These are phyloP conservation scores for Cryoendolithus antarcticus DNA, from an alignment of 2,329 filamentous ascomycete genomes.

Conservation along the genomic window DNA sequence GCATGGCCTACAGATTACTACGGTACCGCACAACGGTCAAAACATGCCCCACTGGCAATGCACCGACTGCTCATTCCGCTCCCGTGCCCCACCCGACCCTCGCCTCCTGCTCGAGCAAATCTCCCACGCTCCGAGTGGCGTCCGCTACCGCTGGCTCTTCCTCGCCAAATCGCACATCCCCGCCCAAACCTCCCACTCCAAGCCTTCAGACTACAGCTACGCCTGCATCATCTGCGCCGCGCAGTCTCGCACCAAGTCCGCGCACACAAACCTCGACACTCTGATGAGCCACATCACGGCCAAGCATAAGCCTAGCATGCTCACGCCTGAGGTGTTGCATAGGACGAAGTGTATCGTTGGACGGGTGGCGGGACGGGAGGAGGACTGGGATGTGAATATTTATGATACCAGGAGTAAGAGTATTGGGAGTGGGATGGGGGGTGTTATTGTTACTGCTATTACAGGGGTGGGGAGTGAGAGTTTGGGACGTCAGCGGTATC, in stretches of 20 bases:
- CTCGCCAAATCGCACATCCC: conserved; percentile 8
- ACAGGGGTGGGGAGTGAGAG: no score
- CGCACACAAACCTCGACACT: conserved; percentile 22
- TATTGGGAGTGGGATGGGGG: neutral
- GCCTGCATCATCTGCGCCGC: conserved; percentile 12
- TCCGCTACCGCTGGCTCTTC: conserved; percentile 11
- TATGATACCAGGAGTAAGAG: conserved; percentile 7
- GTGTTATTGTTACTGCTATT: neutral
- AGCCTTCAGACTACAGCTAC: conserved; percentile 6
- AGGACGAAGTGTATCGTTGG: conserved; percentile 26
- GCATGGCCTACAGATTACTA: no score
- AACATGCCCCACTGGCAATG: no score
- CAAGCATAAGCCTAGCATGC: conserved; percentile 21
- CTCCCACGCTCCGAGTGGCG: conserved; percentile 3
- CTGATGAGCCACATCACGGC: conserved; percentile 27
- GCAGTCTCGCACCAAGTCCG: conserved; percentile 6
- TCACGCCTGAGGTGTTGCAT: conserved; percentile 16
- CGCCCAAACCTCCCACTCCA: neutral
- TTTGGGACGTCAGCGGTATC: no score
- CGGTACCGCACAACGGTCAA: no score
- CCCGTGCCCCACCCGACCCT: conserved; percentile 1
- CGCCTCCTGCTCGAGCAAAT: conserved; percentile 4
- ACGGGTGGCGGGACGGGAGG: conserved; percentile 15
- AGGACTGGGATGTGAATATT: conserved; percentile 26
- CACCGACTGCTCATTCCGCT: conserved; percentile 6